Base-by-base conservation (phyloP, 805 yeast species). In the Pichia nakasei region DNA sequence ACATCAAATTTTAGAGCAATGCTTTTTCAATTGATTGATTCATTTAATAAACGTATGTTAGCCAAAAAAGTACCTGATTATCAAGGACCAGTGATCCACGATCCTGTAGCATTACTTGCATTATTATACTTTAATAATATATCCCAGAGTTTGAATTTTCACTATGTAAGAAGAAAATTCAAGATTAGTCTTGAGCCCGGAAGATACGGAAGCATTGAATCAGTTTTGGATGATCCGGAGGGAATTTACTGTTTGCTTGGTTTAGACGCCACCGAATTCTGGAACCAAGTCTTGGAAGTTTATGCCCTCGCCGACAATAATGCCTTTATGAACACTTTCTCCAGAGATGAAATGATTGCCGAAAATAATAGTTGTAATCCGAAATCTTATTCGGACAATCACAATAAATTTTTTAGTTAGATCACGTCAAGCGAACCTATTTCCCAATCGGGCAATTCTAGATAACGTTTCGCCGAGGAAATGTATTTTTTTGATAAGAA, bases 31-130 rank as follows among this genome's bases (percentile, higher is more conserved):
- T 61, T 80, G 41, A 66, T 79, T 52, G 63, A 67, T 11, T 76
- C 67, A 47, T 78, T 77, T 55, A 69, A 73, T 12, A 63, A 64
- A 21, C 52, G 75, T 9, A 71, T 73, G 55, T 64, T 64, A 34
- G 63, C 64, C 22, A 54, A 59, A 35, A 70, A 68, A 48, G 70
- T 71, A 66, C 75, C 58, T 48, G 49, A 22, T 24, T 58, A 52
- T 38, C 47, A 57, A 5, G 91, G 93, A 0, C 88, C 93, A 5
- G 86, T 88, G 1, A 69, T 85, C 1, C 95, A 86, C 60, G 95
- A 85, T 59, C 91, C 93, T 1, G 65, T 84, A 41, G 84, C 94
- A 1, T 65, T 83, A 11, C 75, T 73, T 42, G 78, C 77, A 0
- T 54, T 85, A 32, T 59, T 85, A 41, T 74, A 76, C 19, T 58